Evolutionary conservation across 805 yeast species (phyloP), one percentile per base, ranked within the genome.

Genomic region (Ogataea henricii): DNA sequence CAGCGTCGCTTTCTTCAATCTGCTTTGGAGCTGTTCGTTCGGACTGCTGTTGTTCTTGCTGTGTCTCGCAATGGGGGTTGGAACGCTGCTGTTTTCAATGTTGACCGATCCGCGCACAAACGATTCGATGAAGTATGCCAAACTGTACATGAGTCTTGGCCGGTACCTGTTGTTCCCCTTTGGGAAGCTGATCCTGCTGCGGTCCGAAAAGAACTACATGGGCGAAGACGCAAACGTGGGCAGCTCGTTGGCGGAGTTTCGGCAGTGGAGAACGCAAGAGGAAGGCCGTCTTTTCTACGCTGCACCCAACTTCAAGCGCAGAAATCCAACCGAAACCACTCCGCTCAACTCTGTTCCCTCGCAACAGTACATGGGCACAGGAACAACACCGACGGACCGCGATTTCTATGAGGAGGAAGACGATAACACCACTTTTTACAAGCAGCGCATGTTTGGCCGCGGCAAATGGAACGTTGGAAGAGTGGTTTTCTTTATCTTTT

Each of bases 151-250:
- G 65, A 73, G 77, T 25, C 67, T 90, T 36, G 94, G 89, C 1
- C 67, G 67, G n/a, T 94, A 88, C 62, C 71, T 90, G 61, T 68
- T 87, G 20, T 78, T 74, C 66, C 99, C 99, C 3, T 94, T 92
- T 72, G 98, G 98, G 3, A 89, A 85, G 58, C 83, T 89, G 56
- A 94, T 94, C 3, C 79, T 89, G 48, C 72, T 92, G 52, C 78
- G 76, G 50, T 82, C 82, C 51, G 97, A 89, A 58, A 83, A 87
- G 49, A 84, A 86, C 56, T 94, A 92, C 64, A 68, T 88, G 38
- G 77, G 78, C 36, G 98, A 92, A 66, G 99, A 92, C 65, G 87
- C 83, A 40, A 82, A 90, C 57, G 95, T 88, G 59, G 98, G 98
- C 16, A 78, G 92, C 27, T 79, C 91, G 4, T 73, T 89, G 7